Evolutionary conservation across 768 basidiomycete genomes (phyloP).

Genomic region (Mycena maculata): DNA sequence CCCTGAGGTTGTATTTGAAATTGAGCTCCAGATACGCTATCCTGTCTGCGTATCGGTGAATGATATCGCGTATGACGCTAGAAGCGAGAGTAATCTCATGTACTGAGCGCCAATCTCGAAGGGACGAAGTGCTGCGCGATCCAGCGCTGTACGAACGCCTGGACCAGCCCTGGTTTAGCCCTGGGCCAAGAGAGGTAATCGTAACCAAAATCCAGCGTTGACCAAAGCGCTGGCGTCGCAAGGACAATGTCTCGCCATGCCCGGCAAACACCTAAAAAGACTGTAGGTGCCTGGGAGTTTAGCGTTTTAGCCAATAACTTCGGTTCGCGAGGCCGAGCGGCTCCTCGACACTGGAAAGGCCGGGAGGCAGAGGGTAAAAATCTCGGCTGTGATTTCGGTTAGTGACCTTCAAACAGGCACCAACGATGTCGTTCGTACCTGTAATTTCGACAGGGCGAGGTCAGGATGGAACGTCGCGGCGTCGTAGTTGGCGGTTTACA

Average conservation of each 20-base stretch:
- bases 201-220: background rate
- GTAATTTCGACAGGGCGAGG: slow-evolving; percentile 10
- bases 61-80: background rate
- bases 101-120: background rate
- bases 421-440: too few species aligned
- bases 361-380: slow-evolving; percentile 12
- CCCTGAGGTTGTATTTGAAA: background rate
- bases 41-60: background rate
- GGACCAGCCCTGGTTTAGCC: background rate
- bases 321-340: background rate
- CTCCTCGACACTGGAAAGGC: too few species aligned
- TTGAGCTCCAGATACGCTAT: background rate
- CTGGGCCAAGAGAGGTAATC: background rate
- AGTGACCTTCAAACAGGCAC: too few species aligned
- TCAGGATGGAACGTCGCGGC: background rate
- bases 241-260: slow-evolving; percentile 1
- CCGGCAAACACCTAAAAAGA: background rate
- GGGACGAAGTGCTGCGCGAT: background rate
- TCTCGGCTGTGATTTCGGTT: background rate
- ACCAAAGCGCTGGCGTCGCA: slow-evolving; percentile 3
- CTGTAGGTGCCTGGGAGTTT: background rate
- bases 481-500: background rate
- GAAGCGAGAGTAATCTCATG: too few species aligned
- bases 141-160: background rate
- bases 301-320: too few species aligned